Base-by-base conservation (phyloP, 345 rosid genomes). In the Xanthoceras sorbifolium region DNA sequence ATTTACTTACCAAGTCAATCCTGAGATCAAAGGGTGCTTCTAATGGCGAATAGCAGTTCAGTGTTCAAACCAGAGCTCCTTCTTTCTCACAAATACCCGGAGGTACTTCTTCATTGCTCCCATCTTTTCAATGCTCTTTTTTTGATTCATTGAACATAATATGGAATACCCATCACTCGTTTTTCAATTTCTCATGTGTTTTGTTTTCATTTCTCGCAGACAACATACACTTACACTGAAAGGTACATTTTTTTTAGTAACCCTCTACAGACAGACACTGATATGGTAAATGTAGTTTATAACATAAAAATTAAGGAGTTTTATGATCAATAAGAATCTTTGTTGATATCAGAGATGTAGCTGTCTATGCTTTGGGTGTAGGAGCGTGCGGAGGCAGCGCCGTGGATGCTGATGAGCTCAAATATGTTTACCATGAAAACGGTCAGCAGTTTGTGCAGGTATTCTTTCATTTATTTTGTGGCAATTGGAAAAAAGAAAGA, bases 321-420 rank as follows among this genome's bases (percentile, higher is more conserved):
- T 50, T 5, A 15, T 50, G 55, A 50, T 4, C n/a, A 50, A 15
- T 5, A 15, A n/a, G n/a, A 17, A 50, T 50, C 55, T 50, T 50
- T 54, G 57, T 69, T 74, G 72, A 55, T 50, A 64, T 44, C 84
- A 94, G 97, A 79, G 99, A 95, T 73, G 93, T 78, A 26, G 96
- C 85, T 15, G 25, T 93, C 55, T 95, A 95, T 82, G 94, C 95
- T 60, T 84, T 95, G 84, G 98, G 99, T 62, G 72, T 93, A 31
- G 99, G 98, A 65, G 97, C 97, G 17, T 93, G 97, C 79, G 90
- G 88, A 34, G 67, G 77, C 55, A 85, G 92, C 77, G 91, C 96
- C 11, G 75, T 87, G 76, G 96, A 93, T 78, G 61, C 84, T 0
- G 85, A 86, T 73, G 99, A 95, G 85, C 91, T 95, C 17, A 90